Base-by-base conservation (phyloP, 345 rosid species). In the Euphorbia tirucalli region DNA sequence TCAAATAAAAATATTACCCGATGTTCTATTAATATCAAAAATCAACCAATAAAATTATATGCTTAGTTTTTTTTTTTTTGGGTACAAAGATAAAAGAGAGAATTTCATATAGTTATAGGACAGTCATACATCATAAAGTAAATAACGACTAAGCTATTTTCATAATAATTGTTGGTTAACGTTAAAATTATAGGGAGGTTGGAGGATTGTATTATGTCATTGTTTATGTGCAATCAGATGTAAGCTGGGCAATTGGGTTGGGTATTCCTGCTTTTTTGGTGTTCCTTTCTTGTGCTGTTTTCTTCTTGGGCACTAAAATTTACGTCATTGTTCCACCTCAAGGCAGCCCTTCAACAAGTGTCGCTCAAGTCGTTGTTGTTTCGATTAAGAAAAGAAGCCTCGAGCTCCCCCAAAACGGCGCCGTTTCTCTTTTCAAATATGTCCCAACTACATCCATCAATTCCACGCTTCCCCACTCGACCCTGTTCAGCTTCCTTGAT, bases 401-500 rank as follows among this genome's bases (percentile, higher is more conserved):
- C 2, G 21, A 71, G 43, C 24, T 65, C n/a, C 84, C 80, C 0
- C 60, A 76, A 28, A 44, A 54, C 22, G 68, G 43, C 7, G 16
- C 27, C 0, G 5, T 65, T 11, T 65, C 62, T 0, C 83, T 81
- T 35, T 81, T 75, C 66, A 74, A 72, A 50, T 48, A 74, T 41
- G 25, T 68, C 16, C 67, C 75, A 27, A 24, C 80, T 25, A 66
- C 72, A 6, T 78, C 72, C 65, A 61, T 41, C 27, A 82, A 82
- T 62, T 52, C 80, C 46, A 78, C 44, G 68, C 78, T 82, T 37
- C 54, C 80, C 19, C 39, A 67, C 62, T 75, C 82, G 0, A 31
- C 56, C 43, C 85, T 78, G 25, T 79, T 82, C 30, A 78, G 80
- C 77, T 84, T 25, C 63, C 81, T 87, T 56, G 92, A 89, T 80